Evolutionary conservation across 2,329 filamentous ascomycete species (phyloP), one percentile per base, ranked within the genome.

Genomic region (Cercospora brassicicola): DNA sequence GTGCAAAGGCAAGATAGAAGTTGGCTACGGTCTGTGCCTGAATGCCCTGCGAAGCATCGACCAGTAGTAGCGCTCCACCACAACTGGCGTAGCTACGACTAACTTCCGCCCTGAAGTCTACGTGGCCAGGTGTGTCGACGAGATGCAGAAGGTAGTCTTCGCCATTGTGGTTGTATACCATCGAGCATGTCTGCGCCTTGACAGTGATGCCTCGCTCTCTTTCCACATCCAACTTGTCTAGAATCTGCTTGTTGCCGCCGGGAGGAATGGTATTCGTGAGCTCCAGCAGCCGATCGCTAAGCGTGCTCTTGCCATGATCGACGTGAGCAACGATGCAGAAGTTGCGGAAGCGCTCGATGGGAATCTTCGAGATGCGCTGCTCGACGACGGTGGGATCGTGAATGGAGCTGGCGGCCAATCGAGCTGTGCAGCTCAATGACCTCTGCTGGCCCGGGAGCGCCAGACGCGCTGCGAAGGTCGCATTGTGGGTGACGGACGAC

Each of bases 241-340:
- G 84, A 70, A 98, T 92, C 84, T 99, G 95, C 82, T 97, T 96
- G 79, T 97, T 97, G 60, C 86, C 86, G 67, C 93, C 93, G 0
- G 91, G 87, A 74, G 91, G 84, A 71, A 99, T 98, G 6, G 94
- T 98, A 20, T 95, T 94, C 0, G 95, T 99, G 71, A 96, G 85
- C 84, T 99, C 95, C 70, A 99, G 87, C 64, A 99, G 83, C 2
- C 95, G 90, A 77, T 99, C 95, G 73, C 91, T 94, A 63, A 99
- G 88, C 4, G 95, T 99, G 78, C 92, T 96, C 82, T 99, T 99
- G 76, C 95, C 95, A 88, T 99, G 95, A 79, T 99, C 95, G 78
- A 99, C 96, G 79, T 99, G 95, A 9, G 95, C 95, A 62, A 99
- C 94, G 76, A 99, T 98, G 81, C 95, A 99, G 80, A 99, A 99